Evolutionary conservation across 345 rosid genomes (phyloP).

Genomic region (Brassica incana): DNA sequence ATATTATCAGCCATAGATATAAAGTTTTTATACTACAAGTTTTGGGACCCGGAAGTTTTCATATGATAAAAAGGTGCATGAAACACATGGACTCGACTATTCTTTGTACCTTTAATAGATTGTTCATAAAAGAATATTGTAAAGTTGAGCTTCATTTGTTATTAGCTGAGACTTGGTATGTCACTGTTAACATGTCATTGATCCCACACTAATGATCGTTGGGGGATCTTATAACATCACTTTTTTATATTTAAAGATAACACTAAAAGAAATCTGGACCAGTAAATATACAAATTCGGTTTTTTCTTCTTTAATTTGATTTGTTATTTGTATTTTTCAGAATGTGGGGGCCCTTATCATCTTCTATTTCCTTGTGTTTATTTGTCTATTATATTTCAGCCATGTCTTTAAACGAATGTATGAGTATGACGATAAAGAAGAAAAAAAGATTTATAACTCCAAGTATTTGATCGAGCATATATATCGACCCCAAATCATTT

Average conservation of each 20-base stretch:
- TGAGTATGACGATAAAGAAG: not conserved
- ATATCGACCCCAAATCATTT: not conserved
- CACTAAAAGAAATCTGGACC: not conserved
- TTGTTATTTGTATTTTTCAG: constrained; percentile 1
- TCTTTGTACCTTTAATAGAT: constrained; percentile 1
- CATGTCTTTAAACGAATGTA: not conserved
- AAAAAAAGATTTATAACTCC: not conserved
- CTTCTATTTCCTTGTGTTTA: not conserved
- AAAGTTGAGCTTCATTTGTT: not conserved
- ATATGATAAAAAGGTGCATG: constrained; percentile 14
- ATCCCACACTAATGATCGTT: not conserved
- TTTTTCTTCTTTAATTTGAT: not conserved
- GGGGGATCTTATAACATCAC: not conserved
- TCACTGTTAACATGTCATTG: too few species aligned
- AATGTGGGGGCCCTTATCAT: constrained; percentile 6
- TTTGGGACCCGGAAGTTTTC: constrained; percentile 19
- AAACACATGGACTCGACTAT: constrained; percentile 27
- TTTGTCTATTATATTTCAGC: not conserved
- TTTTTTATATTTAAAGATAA: not conserved
- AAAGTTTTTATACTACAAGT: not conserved
- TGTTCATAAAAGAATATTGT: constrained; percentile 5
- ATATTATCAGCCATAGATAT: not conserved
- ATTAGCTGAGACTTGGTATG: too few species aligned
- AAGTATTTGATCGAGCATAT: not conserved
- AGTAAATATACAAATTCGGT: not conserved